phyloP scores from a whole-genome alignment of 176 grass and related monocot genomes.

The Secale cereale region DNA sequence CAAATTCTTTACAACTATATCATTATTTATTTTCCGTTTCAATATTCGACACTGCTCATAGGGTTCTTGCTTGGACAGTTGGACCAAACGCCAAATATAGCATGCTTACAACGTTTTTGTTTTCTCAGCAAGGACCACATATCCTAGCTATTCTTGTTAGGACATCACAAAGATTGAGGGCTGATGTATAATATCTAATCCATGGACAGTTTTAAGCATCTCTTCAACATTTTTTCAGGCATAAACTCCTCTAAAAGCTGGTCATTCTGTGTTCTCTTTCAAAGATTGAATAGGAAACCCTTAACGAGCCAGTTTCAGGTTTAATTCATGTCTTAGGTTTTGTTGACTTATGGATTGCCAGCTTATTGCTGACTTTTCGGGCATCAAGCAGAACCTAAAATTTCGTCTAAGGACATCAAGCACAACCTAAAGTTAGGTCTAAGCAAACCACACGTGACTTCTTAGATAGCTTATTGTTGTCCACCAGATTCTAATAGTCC shows the following conservation, averaged over 20 bases:
- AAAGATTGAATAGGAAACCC: neutral
- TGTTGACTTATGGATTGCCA: neutral
- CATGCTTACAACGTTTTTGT: neutral
- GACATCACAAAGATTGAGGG: neutral
- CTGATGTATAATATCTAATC: neutral
- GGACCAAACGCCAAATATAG: neutral
- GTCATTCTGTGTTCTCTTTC: neutral
- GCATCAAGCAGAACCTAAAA: neutral
- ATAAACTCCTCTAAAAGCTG: constrained; percentile 1
- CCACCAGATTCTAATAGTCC: neutral
- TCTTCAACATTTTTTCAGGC: neutral
- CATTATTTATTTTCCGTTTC: neutral
- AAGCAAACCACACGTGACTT: neutral
- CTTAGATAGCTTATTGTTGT: constrained; percentile 1
- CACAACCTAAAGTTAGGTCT: neutral
- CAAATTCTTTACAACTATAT: neutral
- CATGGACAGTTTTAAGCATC: neutral
- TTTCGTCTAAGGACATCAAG: neutral
- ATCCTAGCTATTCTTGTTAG: neutral
- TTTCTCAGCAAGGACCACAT: constrained; percentile 17
- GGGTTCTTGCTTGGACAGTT: neutral
- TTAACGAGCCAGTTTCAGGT: neutral
- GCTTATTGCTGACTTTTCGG: neutral
- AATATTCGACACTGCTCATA: neutral
- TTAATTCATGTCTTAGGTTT: neutral